A percentile compares a stretch with the other conserved stretches of the same genome.
Conservation (phyloP, 768 basidiomycete species). For the Rhodocollybia butyracea region DNA sequence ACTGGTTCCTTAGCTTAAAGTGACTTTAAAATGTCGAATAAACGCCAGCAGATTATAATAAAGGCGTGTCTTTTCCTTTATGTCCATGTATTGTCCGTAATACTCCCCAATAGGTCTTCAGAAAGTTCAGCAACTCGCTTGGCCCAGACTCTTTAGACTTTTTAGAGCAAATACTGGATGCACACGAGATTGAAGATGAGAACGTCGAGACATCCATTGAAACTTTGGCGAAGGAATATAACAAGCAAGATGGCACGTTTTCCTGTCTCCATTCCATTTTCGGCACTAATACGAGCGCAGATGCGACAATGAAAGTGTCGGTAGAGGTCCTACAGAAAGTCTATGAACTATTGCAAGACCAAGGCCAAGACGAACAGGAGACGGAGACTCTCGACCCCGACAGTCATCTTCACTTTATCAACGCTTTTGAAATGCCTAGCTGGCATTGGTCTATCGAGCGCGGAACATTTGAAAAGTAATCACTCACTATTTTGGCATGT, state of each 20-base stretch:
- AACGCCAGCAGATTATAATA: constrained; percentile 45
- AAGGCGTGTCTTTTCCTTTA: constrained; percentile 29
- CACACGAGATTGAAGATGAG: constrained; percentile 66
- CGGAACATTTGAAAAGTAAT: constrained; percentile 83
- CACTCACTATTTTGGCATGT: background rate
- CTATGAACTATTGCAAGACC: constrained; percentile 70
- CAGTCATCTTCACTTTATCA: constrained; percentile 76
- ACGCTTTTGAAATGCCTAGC: constrained; percentile 94
- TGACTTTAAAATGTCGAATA: constrained; percentile 36
- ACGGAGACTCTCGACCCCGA: constrained; percentile 75
- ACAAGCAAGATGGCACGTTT: constrained; percentile 77
- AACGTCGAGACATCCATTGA: constrained; percentile 76
- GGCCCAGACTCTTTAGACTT: constrained; percentile 75
- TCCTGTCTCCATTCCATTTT: background rate
- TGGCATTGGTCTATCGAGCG: constrained; percentile 89
- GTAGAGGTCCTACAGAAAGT: constrained; percentile 64
- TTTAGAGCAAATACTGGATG: constrained; percentile 66
- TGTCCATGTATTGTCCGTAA: background rate
- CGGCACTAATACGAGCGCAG: constrained; percentile 30
- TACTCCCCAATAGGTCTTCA: constrained; percentile 56
- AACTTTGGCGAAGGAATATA: constrained; percentile 81
- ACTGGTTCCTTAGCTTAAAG: background rate
- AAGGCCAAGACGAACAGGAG: constrained; percentile 49
- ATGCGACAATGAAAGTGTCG: constrained; percentile 82
- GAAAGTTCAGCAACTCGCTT: constrained; percentile 85